Base-by-base conservation (phyloP, 108 stramenopile genomes). In the Cyclotella distinguenda region DNA sequence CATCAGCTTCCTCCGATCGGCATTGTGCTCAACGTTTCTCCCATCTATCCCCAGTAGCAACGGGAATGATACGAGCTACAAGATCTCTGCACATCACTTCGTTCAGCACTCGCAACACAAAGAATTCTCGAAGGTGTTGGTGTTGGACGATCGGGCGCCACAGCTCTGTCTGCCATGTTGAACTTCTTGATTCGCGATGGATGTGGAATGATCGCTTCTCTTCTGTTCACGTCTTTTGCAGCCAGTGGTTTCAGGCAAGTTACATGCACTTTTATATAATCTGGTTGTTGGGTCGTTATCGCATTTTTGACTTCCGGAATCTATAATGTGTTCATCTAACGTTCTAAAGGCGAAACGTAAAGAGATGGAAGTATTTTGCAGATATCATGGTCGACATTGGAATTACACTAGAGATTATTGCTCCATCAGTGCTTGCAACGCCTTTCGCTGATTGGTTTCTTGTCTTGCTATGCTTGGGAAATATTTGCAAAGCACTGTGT, bases 131-230 rank as follows among this genome's bases (percentile, higher is more conserved):
- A 89, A 63, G 91, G 91, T 16, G 85, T 89, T 6, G 91, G 91
- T 12, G 91, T 93, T 6, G 91, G 91, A 21, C 62, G 81, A 48
- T 64, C 77, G 15, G 91, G 84, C 23, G 91, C 91, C 33, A 89
- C 91, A 6, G 91, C 91, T 19, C 60, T 89, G 0, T 86, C 83
- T 28, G 91, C 91, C 5, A 62, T 87, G 15, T 42, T 93, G 46
- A 89, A 93, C 59, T 93, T 87, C 51, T 56, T 93, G 35, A 81
- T 87, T 36, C 85, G 91, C 11, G 91, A 93, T 64, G 91, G 88
- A 3, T 89, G 84, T 46, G 91, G 91, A 9, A 93, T 89, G 88
- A 60, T 72, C 3, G 88, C 86, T 0, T 85, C 81, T 3, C 59
- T 93, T 48, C 54, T 88, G 16, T 93, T 93, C 49, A 93, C 91